A percentile compares a stretch with the other conserved stretches of the same genome.
Evolutionary conservation across 805 yeast species (phyloP).

Genomic region (Lipomyces starkeyi): DNA sequence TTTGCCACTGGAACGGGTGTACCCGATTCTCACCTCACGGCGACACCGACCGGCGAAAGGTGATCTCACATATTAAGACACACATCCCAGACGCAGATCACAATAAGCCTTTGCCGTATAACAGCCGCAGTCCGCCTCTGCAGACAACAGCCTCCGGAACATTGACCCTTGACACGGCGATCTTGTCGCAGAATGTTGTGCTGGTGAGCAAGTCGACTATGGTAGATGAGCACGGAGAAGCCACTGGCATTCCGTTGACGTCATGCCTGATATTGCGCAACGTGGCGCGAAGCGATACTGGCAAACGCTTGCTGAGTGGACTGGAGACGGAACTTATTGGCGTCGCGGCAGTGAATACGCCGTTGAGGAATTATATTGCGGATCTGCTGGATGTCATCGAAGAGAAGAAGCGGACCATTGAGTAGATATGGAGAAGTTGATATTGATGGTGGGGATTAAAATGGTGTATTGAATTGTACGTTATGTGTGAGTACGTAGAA

Average conservation of each 20-base stretch:
- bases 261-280: slow-evolving; percentile 48
- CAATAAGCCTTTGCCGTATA: slow-evolving; percentile 24
- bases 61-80: slow-evolving; percentile 36
- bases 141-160: neutral
- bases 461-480: neutral
- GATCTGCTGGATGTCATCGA: slow-evolving; percentile 36
- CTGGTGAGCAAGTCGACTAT: slow-evolving; percentile 31
- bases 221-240: slow-evolving; percentile 42
- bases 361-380: slow-evolving; percentile 36
- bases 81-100: slow-evolving; percentile 38
- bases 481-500: neutral
- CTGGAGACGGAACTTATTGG: slow-evolving; percentile 30
- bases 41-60: slow-evolving; percentile 27
- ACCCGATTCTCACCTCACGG: slow-evolving; percentile 33
- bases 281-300: slow-evolving; percentile 44
- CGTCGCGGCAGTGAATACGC: slow-evolving; percentile 39
- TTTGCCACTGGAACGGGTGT: slow-evolving; percentile 31
- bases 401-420: slow-evolving; percentile 24
- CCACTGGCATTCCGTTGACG: slow-evolving; percentile 42
- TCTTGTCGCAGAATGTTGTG: slow-evolving; percentile 12
- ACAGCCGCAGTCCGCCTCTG: slow-evolving; percentile 9
- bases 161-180: slow-evolving; percentile 6
- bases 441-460: neutral
- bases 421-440: neutral
- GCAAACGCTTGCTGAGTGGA: slow-evolving; percentile 38